Base-by-base conservation (phyloP, 805 yeast species). In the Isabelozyma pseudorhagii region DNA sequence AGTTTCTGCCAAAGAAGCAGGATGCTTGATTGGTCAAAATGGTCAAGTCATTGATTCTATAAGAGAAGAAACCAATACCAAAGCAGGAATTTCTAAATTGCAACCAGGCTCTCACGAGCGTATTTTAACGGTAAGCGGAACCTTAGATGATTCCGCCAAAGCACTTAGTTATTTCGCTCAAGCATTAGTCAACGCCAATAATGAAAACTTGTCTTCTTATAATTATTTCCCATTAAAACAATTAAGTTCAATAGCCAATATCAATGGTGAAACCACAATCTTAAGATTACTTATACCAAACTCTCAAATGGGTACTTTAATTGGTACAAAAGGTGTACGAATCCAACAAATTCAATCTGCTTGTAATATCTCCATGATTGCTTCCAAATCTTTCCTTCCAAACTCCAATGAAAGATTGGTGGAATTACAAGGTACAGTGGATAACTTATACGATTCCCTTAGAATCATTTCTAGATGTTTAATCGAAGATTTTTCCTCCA, bases 1-100 rank as follows among this genome's bases (percentile, higher is more conserved):
- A 28, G 87, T 91, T 15, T 83, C 94, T 2, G 81, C 91, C 48
- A 87, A 85, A 62, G 97, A 91, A 66, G 92, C 96, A 10, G 97
- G 97, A 14, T 87, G 90, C 53, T 82, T 91, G 53, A 91, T 91
- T 58, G 97, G 97, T 47, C 87, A 87, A 56, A 86, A 82, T 55
- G 97, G 97, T 43, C 75, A 78, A 45, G 85, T 85, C 48, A 90
- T 91, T 52, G 87, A 91, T 48, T 77, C 80, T 36, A 81, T 91
- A 44, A 78, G 97, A 55, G 89, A 82, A 45, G 80, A 80, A 50
- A 87, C 93, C 29, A 79, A 80, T 49, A 90, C 91, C 51, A 88
- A 86, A 63, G 96, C 96, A 4, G 96, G 96, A 14, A 89, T 91
- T 43, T 85, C 96, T 11, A 86, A 85, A 59, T 84, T 87, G 39